Base-by-base conservation (phyloP, 1,139 yeast species). In the Yamadazyma kanchanaburiensis region DNA sequence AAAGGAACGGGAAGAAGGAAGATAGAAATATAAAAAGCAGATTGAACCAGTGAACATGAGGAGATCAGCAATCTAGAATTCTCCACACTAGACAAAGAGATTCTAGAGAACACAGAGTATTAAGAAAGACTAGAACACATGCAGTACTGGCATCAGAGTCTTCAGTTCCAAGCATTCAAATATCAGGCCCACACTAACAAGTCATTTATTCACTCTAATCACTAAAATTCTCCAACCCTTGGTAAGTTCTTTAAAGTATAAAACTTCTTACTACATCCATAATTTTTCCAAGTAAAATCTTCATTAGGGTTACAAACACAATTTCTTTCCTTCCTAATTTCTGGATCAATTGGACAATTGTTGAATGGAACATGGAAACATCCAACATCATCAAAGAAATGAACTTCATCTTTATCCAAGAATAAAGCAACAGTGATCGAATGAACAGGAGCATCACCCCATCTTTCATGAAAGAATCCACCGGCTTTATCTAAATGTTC, bases 181-280 rank as follows among this genome's bases (percentile, higher is more conserved):
- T n/a, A n/a, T n/a, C n/a, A n/a, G n/a, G n/a, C n/a, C n/a, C n/a
- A n/a, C n/a, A n/a, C n/a, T n/a, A n/a, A n/a, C n/a, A n/a, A n/a
- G n/a, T n/a, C n/a, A n/a, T n/a, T n/a, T n/a, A n/a, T n/a, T n/a
- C n/a, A n/a, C n/a, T n/a, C n/a, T n/a, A n/a, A n/a, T n/a, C n/a
- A n/a, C n/a, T n/a, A n/a, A 20, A 27, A 47, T 74, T 63, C 48
- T 77, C 80, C 95, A 95, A 87, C 25, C 87, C 89, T 38, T 61
- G 70, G 65, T 43, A 79, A 57, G 36, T 74, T 74, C 54, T 72
- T 72, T 38, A 80, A 66, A 30, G 74, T 71, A 64, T 74, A 84
- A 65, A 70, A 89, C 51, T 78, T 73, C 40, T 78, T 67, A 21
- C 91, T 82, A 66, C 96, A 89, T n/a, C 94, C 81, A 63, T 84